Evolutionary conservation across 805 yeast genomes (phyloP).

Genomic region (Schizosaccharomyces japonicus): DNA sequence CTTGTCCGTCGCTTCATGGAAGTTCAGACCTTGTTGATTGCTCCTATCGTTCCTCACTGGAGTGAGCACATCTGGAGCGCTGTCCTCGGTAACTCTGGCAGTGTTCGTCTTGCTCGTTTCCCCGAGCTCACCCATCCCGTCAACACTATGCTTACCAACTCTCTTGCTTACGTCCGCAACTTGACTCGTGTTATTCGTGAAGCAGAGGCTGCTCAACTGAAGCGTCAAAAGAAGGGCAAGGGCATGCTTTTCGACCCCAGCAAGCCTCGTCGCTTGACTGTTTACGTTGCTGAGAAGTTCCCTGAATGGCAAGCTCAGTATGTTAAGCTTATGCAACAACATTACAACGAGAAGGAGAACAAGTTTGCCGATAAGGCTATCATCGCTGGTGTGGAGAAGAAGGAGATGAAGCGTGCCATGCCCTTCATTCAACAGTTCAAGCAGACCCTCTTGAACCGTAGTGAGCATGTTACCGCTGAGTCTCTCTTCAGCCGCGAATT

Average conservation of each 20-base stretch:
- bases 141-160: slow-evolving; percentile 34
- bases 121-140: slow-evolving; percentile 53
- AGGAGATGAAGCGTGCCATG: slow-evolving; percentile 93
- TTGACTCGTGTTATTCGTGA: slow-evolving; percentile 73
- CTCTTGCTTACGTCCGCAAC: slow-evolving; percentile 57
- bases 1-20: slow-evolving; percentile 64
- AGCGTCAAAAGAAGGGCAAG: slow-evolving; percentile 68
- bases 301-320: slow-evolving; percentile 81
- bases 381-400: slow-evolving; percentile 19
- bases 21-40: slow-evolving; percentile 56
- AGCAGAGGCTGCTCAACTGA: slow-evolving; percentile 63
- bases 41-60: slow-evolving; percentile 92
- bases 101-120: slow-evolving; percentile 57
- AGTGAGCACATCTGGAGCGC: slow-evolving; percentile 78
- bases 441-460: slow-evolving; percentile 35
- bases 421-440: slow-evolving; percentile 77
- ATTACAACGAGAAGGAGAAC: slow-evolving; percentile 21
- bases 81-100: slow-evolving; percentile 35
- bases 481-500: slow-evolving; percentile 77
- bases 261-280: slow-evolving; percentile 46
- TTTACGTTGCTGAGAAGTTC: slow-evolving; percentile 57
- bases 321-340: slow-evolving; percentile 52
- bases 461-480: slow-evolving; percentile 35
- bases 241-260: slow-evolving; percentile 46
- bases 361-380: slow-evolving; percentile 10